phyloP scores from a whole-genome alignment of 441 rosid genomes.

The Erodium chrysanthum region DNA sequence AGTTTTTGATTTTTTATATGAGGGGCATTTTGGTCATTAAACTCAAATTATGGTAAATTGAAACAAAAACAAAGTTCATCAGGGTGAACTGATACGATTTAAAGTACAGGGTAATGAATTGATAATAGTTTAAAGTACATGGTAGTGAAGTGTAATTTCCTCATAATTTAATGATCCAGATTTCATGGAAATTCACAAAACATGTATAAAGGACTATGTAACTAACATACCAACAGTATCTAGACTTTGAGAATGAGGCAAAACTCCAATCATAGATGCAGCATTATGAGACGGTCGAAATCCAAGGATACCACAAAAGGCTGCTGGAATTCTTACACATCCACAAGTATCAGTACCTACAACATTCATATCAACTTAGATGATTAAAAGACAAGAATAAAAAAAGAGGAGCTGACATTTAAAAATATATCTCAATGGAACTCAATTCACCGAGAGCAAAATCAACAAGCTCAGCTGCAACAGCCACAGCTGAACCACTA shows the following conservation, averaged over 20 bases:
- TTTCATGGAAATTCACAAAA: background rate
- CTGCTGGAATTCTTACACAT: constrained; percentile 65
- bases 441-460: constrained; percentile 63
- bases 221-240: constrained; percentile 65
- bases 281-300: constrained; percentile 86
- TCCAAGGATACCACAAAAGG: constrained; percentile 81
- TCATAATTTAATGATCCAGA: too few relatives aligned
- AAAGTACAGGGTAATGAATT: too few relatives aligned
- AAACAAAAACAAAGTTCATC: too few relatives aligned
- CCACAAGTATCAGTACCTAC: constrained; percentile 86
- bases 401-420: background rate
- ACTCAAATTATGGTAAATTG: too few relatives aligned
- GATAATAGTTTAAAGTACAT: too few relatives aligned
- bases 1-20: too few relatives aligned
- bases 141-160: too few relatives aligned
- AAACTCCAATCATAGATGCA: constrained; percentile 55
- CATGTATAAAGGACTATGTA: constrained; percentile 13
- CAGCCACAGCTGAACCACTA: constrained; percentile 90
- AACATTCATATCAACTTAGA: constrained; percentile 13
- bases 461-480: constrained; percentile 74
- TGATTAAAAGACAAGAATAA: constrained; percentile 10
- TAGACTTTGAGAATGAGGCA: constrained; percentile 76
- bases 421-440: constrained; percentile 8
- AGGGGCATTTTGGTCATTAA: too few relatives aligned
- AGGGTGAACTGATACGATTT: too few relatives aligned